These are phyloP conservation scores for Aspergillus ruber DNA, from an alignment of 2,329 filamentous ascomycete species.

Conservation along the genomic window DNA sequence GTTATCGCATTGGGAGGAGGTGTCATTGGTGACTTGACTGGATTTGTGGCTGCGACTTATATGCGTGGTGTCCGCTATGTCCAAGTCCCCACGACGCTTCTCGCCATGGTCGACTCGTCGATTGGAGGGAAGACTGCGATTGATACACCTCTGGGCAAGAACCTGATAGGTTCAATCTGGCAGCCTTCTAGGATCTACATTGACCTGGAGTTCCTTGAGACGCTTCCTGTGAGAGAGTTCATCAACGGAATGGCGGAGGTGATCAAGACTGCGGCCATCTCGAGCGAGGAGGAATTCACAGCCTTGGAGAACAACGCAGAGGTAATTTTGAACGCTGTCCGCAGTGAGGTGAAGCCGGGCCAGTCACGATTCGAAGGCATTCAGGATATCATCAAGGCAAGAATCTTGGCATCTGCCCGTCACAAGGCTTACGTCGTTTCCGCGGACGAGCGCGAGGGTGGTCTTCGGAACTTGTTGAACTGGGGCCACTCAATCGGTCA, in stretches of 20 bases:
- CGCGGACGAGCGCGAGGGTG: slow-evolving; percentile 87
- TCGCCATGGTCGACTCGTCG: slow-evolving; percentile 97
- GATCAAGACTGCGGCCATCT: slow-evolving; percentile 94
- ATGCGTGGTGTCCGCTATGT: slow-evolving; percentile 97
- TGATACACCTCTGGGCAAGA: slow-evolving; percentile 92
- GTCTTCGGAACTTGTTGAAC: slow-evolving; percentile 87
- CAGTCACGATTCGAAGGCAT: slow-evolving; percentile 63
- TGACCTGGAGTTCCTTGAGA: slow-evolving; percentile 85
- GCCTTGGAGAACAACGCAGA: slow-evolving; percentile 75
- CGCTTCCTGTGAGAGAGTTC: slow-evolving; percentile 82
- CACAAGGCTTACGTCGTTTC: slow-evolving; percentile 95
- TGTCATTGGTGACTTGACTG: slow-evolving; percentile 96
- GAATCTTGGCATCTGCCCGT: slow-evolving; percentile 82
- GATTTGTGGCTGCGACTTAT: slow-evolving; percentile 94
- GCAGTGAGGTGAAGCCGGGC: slow-evolving; percentile 51
- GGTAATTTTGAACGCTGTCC: slow-evolving; percentile 66
- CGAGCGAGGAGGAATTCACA: slow-evolving; percentile 81
- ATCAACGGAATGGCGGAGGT: slow-evolving; percentile 99
- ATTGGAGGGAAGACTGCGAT: slow-evolving; percentile 99
- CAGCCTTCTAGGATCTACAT: slow-evolving; percentile 92
- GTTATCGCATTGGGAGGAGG: slow-evolving; percentile 91
- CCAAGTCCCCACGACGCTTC: slow-evolving; percentile 88
- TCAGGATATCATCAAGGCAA: slow-evolving; percentile 62
- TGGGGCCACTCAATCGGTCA: slow-evolving; percentile 98
- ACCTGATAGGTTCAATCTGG: slow-evolving; percentile 93